Evolutionary conservation across 768 basidiomycete genomes (phyloP).

Genomic region (Glaciozyma antarctica): DNA sequence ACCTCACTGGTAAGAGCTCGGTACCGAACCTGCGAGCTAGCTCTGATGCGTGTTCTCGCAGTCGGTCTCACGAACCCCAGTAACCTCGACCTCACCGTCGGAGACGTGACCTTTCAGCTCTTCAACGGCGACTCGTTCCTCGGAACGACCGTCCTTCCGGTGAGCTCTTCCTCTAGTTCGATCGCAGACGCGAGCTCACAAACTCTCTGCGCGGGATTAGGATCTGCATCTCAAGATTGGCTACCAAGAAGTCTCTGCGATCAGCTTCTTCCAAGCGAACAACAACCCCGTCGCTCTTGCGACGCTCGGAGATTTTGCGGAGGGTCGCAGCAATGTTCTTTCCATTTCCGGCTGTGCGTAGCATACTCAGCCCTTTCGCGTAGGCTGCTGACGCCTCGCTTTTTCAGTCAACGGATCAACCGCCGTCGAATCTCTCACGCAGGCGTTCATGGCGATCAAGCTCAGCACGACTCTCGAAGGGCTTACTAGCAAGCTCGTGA

Average conservation of each 20-base stretch:
- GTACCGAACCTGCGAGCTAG: background rate
- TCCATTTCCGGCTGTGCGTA: constrained; percentile 21
- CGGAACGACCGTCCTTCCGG: constrained; percentile 56
- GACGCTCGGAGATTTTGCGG: constrained; percentile 60
- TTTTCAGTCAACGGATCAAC: constrained; percentile 48
- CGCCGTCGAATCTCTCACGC: constrained; percentile 49
- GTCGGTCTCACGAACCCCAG: constrained; percentile 62
- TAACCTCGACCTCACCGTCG: constrained; percentile 48
- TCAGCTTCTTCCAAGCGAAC: constrained; percentile 47
- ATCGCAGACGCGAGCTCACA: no score
- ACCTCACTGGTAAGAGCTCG: constrained; percentile 47
- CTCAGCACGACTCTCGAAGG: constrained; percentile 54
- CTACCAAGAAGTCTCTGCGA: constrained; percentile 3
- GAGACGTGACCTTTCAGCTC: constrained; percentile 50
- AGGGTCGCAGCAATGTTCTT: constrained; percentile 43
- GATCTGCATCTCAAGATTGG: constrained; percentile 19
- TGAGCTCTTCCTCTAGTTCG: constrained; percentile 45
- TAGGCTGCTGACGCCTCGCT: background rate
- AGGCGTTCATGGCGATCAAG: constrained; percentile 55
- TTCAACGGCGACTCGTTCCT: constrained; percentile 48
- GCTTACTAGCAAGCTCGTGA: constrained; percentile 51
- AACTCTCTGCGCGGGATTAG: background rate
- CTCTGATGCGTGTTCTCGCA: constrained; percentile 23
- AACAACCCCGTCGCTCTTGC: constrained; percentile 51
- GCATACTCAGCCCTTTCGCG: background rate